Conservation (phyloP, 2,329 filamentous ascomycete species). For the Macrophomina phaseolina region DNA sequence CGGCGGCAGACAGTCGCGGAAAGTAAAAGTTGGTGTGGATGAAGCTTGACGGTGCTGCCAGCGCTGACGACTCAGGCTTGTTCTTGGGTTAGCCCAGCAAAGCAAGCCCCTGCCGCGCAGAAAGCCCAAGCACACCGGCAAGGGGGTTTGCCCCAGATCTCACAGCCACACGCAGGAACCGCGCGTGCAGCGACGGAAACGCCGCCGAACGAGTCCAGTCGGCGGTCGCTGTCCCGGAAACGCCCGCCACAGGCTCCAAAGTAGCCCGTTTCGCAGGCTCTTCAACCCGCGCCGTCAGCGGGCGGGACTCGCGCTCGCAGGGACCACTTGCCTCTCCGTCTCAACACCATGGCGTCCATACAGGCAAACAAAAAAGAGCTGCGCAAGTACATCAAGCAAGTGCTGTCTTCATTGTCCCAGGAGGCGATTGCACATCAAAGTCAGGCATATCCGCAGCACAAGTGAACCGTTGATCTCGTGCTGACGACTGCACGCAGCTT, state of each 20-base stretch:
- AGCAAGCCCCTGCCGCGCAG: constrained; percentile 5
- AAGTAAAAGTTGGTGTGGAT: constrained; percentile 12
- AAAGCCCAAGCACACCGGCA: background rate
- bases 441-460: constrained; percentile 50
- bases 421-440: constrained; percentile 73
- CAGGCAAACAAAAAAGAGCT: constrained; percentile 77
- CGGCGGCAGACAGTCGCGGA: constrained; percentile 6
- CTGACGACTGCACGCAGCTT: constrained; percentile 56
- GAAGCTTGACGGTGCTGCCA: constrained; percentile 10
- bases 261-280: constrained; percentile 2
- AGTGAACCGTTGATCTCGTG: background rate
- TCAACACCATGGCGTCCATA: constrained; percentile 42
- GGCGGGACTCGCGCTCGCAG: constrained; percentile 1
- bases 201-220: background rate
- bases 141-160: constrained; percentile 20
- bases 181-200: constrained; percentile 4
- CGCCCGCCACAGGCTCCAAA: background rate
- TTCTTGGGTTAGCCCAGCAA: background rate
- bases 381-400: constrained; percentile 70
- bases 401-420: constrained; percentile 65
- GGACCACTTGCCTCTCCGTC: background rate
- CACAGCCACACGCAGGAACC: constrained; percentile 24
- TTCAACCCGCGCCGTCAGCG: constrained; percentile 4
- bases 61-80: constrained; percentile 13
- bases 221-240: background rate